phyloP scores from a whole-genome alignment of 2,329 filamentous ascomycete genomes.

The Drechslerella dactyloides region DNA sequence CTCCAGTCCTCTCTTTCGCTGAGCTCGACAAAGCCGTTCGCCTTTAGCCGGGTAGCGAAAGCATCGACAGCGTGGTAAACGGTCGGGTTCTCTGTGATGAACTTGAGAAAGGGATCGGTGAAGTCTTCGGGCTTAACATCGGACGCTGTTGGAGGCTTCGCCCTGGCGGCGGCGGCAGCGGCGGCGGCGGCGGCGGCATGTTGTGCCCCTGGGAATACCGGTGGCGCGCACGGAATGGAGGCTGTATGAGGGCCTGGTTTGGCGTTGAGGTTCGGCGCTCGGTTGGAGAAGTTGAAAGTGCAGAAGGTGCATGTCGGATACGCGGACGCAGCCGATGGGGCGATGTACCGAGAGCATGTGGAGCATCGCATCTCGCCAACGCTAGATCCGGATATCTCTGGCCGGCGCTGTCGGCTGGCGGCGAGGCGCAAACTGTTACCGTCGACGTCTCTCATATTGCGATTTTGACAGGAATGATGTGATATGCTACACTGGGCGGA shows the following conservation, averaged over 20 bases:
- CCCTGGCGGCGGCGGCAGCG: constrained; percentile 5
- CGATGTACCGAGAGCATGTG: constrained; percentile 47
- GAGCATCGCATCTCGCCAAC: constrained; percentile 31
- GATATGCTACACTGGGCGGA: constrained; percentile 3
- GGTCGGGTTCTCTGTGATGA: constrained; percentile 87
- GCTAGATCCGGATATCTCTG: constrained; percentile 17
- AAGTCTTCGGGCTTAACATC: constrained; percentile 66
- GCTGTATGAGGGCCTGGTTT: neutral
- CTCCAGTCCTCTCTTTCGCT: constrained; percentile 80
- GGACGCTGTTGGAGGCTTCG: constrained; percentile 30
- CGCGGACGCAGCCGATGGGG: constrained; percentile 22
- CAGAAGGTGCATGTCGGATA: constrained; percentile 36
- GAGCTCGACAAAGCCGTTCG: constrained; percentile 75
- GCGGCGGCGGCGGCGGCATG: neutral
- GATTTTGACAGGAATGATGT: neutral
- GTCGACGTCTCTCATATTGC: constrained; percentile 34
- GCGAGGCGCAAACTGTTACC: constrained; percentile 28
- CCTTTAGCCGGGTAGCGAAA: constrained; percentile 74
- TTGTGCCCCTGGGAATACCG: neutral
- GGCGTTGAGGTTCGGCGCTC: constrained; percentile 6
- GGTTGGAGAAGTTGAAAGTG: constrained; percentile 18
- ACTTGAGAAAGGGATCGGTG: constrained; percentile 82
- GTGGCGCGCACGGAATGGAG: neutral
- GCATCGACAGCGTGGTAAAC: constrained; percentile 87
- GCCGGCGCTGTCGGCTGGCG: constrained; percentile 22